Evolutionary conservation across 108 stramenopile genomes (phyloP).

Genomic region (Chaetoceros tenuissimus): DNA sequence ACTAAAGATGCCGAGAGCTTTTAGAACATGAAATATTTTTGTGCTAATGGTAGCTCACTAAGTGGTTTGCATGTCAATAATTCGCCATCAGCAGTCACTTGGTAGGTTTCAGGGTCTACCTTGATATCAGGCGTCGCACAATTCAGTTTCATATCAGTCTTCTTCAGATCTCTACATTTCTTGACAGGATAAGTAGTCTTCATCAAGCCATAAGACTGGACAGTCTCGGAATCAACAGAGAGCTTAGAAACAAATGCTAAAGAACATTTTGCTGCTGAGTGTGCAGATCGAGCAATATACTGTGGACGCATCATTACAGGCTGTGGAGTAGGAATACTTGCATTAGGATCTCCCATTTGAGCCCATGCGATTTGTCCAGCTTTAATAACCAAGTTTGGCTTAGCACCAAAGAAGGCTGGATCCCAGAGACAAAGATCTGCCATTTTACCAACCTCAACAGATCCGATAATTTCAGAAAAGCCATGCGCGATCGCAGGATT

Average conservation of each 20-base stretch:
- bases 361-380: slow-evolving; percentile 91
- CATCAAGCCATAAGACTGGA: slow-evolving; percentile 48
- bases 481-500: slow-evolving; percentile 98
- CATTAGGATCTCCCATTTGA: slow-evolving; percentile 99
- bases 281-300: slow-evolving; percentile 77
- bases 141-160: slow-evolving; percentile 93
- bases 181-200: slow-evolving; percentile 76
- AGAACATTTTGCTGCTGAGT: slow-evolving; percentile 38
- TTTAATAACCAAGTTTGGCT: slow-evolving; percentile 96
- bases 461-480: slow-evolving; percentile 87
- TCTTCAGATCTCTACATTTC: slow-evolving; percentile 72
- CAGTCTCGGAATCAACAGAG: slow-evolving; percentile 45
- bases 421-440: slow-evolving; percentile 96
- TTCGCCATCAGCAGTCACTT: slow-evolving; percentile 90
- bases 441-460: slow-evolving; percentile 88
- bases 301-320: slow-evolving; percentile 96
- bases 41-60: slow-evolving; percentile 79
- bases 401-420: slow-evolving; percentile 91
- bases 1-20: too few relatives aligned
- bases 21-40: slow-evolving; percentile 91
- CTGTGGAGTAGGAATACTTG: slow-evolving; percentile 94
- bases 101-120: slow-evolving; percentile 95
- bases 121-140: slow-evolving; percentile 78
- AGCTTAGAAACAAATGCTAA: slow-evolving; percentile 85
- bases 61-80: slow-evolving; percentile 84